Base-by-base conservation (phyloP, 2,329 filamentous ascomycete species). In the Pyricularia pennisetigena region DNA sequence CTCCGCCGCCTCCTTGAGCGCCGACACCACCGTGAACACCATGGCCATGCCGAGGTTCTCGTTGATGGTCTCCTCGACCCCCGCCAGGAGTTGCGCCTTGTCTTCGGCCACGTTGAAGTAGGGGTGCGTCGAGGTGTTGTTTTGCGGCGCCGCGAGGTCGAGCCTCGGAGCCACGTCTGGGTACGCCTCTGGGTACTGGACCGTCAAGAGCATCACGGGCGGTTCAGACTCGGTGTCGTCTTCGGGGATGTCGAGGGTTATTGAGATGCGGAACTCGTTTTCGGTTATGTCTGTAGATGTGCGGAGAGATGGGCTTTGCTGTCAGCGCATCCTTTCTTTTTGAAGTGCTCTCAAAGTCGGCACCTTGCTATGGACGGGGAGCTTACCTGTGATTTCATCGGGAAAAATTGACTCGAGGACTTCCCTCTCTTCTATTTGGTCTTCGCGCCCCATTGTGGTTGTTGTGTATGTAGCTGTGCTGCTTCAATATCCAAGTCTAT, bases 361-460 rank as follows among this genome's bases (percentile, higher is more conserved):
- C 9, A 10, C 23, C 57, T 61, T 26, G 57, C 8, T 7, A 12
- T 61, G 23, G 23, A 61, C 23, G 24, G 23, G 57, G 28, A 23
- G 71, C 78, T 65, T 75, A 94, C 93, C 91, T 85, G 90, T 94
- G 73, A 99, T 97, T 81, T 99, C 95, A 70, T 99, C 94, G 1
- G 95, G 93, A 74, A 98, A 99, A 76, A 99, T 99, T 70, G 94
- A 97, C 76, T 97, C 93, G 77, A 99, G 92, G 74, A 99, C 94
- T 79, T 99, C 95, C 70, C 94, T 90, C 85, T 99, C 95, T 81
- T 99, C 95, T 72, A 89, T 82, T 79, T 99, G 95, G 70, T 99
- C 95, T 83, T 98, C 94, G 77, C 81, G 85, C 66, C 87, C 87
- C 88, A 90, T 89, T 8, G 70, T 81, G 72, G 66, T 24, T 67